Conservation (phyloP, 352 stramenopile species). For the Thraustochytrium sp. region DNA sequence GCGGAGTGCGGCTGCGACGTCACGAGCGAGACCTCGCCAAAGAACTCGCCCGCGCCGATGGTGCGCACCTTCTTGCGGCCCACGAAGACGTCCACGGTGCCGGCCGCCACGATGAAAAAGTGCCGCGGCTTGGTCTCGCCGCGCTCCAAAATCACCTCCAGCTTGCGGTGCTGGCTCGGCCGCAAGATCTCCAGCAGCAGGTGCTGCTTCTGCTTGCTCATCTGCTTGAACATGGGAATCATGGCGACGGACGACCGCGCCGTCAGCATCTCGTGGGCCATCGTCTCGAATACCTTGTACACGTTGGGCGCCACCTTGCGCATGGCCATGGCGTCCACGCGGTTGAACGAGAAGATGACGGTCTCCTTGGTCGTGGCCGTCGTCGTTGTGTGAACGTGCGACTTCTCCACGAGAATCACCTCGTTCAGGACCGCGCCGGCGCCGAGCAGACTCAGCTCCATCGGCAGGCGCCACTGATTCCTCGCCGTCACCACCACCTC, state of each 20-base stretch:
- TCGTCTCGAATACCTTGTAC: not conserved
- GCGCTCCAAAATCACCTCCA: not conserved
- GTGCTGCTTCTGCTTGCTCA: constrained; percentile 16
- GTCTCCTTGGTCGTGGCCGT: not conserved
- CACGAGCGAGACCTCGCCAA: constrained; percentile 30
- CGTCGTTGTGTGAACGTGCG: constrained; percentile 9
- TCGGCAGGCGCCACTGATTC: not conserved
- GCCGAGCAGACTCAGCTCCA: not conserved
- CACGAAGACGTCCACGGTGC: constrained; percentile 6
- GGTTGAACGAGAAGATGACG: constrained; percentile 3
- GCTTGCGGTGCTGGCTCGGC: not conserved
- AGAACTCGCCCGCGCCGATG: not conserved
- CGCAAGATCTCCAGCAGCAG: constrained; percentile 8
- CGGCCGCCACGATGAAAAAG: constrained; percentile 26
- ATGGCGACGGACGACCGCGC: not conserved
- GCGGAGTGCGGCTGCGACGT: constrained; percentile 9
- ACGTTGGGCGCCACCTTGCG: constrained; percentile 10
- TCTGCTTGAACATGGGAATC: constrained; percentile 29
- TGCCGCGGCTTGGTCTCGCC: not conserved
- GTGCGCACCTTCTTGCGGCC: not conserved
- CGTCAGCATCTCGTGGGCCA: not conserved
- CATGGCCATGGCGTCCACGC: not conserved
- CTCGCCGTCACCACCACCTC: not conserved
- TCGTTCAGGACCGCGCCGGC: not conserved
- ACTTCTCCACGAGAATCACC: not conserved